These are phyloP conservation scores for Solanum sejunctum DNA, from an alignment of 257 asterid genomes.

Conservation along the genomic window DNA sequence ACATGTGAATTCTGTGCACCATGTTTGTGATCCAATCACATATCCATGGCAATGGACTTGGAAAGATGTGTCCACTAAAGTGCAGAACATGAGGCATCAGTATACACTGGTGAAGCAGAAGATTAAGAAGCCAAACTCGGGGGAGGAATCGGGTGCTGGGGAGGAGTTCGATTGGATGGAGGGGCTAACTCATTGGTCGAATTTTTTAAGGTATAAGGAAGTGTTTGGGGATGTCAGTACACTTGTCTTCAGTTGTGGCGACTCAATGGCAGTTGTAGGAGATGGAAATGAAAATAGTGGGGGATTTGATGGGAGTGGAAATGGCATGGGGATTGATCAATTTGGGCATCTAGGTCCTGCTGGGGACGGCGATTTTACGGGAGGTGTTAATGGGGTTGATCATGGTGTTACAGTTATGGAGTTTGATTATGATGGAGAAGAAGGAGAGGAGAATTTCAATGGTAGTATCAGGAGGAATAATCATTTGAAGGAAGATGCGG, in stretches of 20 bases:
- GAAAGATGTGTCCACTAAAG: constrained; percentile 94
- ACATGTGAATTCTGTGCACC: constrained; percentile 69
- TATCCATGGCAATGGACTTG: constrained; percentile 98
- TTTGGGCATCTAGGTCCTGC: constrained; percentile 59
- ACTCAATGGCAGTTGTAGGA: constrained; percentile 27
- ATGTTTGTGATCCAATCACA: constrained; percentile 42
- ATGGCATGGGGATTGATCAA: constrained; percentile 45
- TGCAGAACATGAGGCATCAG: constrained; percentile 98
- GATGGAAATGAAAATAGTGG: constrained; percentile 55
- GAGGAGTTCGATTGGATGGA: constrained; percentile 98
- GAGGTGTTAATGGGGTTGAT: constrained; percentile 65
- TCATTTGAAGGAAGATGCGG: constrained; percentile 43
- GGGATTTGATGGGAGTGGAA: constrained; percentile 55
- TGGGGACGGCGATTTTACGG: constrained; percentile 59
- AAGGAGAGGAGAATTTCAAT: constrained; percentile 56
- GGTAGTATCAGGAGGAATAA: constrained; percentile 34
- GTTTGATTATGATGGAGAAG: constrained; percentile 72
- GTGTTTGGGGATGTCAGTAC: constrained; percentile 74
- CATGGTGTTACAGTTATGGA: constrained; percentile 75
- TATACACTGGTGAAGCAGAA: constrained; percentile 94
- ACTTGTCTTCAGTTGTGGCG: constrained; percentile 27
- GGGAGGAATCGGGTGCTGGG: constrained; percentile 32
- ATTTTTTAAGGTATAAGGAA: constrained; percentile 77
- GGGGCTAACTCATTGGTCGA: constrained; percentile 80
- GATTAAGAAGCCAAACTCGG: constrained; percentile 60